Evolutionary conservation across 1,284 basidiomycete species (phyloP).

Genomic region (Gastroboletus turbinatus): DNA sequence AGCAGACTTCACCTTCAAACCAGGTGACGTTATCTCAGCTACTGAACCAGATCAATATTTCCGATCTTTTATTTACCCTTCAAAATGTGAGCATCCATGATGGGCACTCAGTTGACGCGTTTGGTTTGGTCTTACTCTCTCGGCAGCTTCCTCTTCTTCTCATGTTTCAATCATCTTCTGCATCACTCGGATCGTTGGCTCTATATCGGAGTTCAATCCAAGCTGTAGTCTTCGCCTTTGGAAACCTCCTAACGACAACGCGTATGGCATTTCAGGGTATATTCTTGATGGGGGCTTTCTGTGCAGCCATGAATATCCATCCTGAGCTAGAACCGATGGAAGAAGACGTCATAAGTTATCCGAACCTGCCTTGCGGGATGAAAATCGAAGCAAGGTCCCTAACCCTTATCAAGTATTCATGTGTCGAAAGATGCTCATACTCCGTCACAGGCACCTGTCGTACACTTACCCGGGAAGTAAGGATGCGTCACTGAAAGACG

Average conservation of each 20-base stretch:
- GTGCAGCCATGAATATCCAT: constrained; percentile 66
- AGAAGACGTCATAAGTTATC: constrained; percentile 50
- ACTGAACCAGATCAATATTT: constrained; percentile 56
- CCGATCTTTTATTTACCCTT: constrained; percentile 59
- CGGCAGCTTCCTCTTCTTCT: constrained; percentile 70
- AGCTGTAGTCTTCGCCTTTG: constrained; percentile 61
- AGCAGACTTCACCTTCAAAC: constrained; percentile 42
- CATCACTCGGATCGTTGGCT: constrained; percentile 73
- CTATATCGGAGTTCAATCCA: constrained; percentile 77
- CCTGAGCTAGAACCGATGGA: constrained; percentile 61
- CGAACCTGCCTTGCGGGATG: constrained; percentile 52
- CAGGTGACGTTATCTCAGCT: constrained; percentile 41
- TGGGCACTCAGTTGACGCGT: constrained; percentile 6
- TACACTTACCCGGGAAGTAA: constrained; percentile 75
- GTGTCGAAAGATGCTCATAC: constrained; percentile 13
- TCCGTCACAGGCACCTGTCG: constrained; percentile 53
- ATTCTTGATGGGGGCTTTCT: constrained; percentile 81
- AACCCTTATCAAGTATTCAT: constrained; percentile 14
- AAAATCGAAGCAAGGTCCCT: constrained; percentile 67
- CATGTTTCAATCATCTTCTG: constrained; percentile 66
- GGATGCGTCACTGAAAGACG: constrained; percentile 62
- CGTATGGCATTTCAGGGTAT: constrained; percentile 76
- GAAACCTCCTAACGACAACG: constrained; percentile 57
- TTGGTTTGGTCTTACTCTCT: constrained; percentile 11
- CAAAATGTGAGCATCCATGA: constrained; percentile 57